Conservation (phyloP, 169 alveolate genomes). For the Cyclospora cayetanensis region DNA sequence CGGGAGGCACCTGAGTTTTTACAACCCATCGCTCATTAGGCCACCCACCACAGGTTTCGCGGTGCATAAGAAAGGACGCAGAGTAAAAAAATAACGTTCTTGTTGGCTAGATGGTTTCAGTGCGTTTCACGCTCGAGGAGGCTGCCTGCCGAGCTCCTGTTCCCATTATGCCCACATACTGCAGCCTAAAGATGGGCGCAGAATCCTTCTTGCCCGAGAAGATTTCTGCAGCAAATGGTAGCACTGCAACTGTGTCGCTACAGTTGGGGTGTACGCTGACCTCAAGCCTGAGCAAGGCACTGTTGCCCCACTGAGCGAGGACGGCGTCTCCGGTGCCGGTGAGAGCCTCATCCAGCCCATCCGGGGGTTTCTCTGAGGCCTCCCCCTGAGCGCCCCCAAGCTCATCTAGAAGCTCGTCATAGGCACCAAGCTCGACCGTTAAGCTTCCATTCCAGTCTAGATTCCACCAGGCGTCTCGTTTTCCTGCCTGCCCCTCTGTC, state of each 20-base stretch:
- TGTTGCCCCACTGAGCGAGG: not conserved
- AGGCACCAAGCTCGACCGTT: not conserved
- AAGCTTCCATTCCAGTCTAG: constrained; percentile 36
- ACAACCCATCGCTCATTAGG: no score
- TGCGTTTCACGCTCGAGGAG: not conserved
- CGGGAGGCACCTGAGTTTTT: no score
- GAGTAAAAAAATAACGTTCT: no score
- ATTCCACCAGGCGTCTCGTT: not conserved
- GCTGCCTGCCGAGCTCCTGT: not conserved
- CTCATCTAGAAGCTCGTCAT: constrained; percentile 54
- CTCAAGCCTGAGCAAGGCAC: constrained; percentile 16
- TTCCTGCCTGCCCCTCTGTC: not conserved
- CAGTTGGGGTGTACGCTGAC: constrained; percentile 12
- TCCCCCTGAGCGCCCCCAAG: not conserved
- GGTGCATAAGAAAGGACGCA: no score
- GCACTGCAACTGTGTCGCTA: not conserved
- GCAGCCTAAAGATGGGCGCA: not conserved
- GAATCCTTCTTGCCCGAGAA: not conserved
- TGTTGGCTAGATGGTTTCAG: not conserved
- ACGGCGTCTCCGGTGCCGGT: not conserved
- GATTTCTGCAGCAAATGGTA: constrained; percentile 1
- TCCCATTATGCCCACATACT: not conserved
- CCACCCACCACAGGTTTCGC: no score
- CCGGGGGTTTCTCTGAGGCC: not conserved
- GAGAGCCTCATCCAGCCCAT: not conserved